These are phyloP conservation scores for Aspergillus nidulans DNA, from an alignment of 495 filamentous ascomycete genomes.

Conservation along the genomic window DNA sequence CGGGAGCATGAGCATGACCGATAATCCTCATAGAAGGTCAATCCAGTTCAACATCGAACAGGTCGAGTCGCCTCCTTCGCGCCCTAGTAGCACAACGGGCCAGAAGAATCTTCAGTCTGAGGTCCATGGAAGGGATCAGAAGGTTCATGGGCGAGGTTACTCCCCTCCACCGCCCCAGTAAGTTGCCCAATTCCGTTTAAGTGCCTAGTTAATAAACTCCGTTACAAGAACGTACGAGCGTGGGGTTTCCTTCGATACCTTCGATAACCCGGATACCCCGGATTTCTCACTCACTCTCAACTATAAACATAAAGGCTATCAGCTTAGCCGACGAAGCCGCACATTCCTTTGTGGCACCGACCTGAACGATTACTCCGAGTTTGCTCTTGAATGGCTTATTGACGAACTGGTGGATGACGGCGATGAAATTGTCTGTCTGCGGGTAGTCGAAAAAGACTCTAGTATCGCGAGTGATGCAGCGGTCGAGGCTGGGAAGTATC, in stretches of 20 bases:
- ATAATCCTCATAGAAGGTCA: slow-evolving; percentile 33
- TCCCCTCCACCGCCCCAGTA: slow-evolving; percentile 42
- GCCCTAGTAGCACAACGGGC: slow-evolving; percentile 26
- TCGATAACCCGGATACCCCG: slow-evolving; percentile 76
- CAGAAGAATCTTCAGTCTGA: slow-evolving; percentile 26
- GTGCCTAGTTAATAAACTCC: not conserved
- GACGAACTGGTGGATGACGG: slow-evolving; percentile 95
- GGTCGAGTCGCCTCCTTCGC: slow-evolving; percentile 26
- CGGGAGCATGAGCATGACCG: slow-evolving; percentile 20
- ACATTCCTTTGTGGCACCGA: slow-evolving; percentile 94
- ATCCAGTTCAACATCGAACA: slow-evolving; percentile 40
- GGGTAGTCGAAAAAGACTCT: slow-evolving; percentile 82
- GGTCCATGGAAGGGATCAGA: slow-evolving; percentile 24
- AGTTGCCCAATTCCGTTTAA: slow-evolving; percentile 1
- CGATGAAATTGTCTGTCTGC: slow-evolving; percentile 90
- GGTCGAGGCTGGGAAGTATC: slow-evolving; percentile 70
- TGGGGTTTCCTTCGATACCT: slow-evolving; percentile 88
- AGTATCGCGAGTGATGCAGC: slow-evolving; percentile 63
- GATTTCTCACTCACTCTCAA: slow-evolving; percentile 82
- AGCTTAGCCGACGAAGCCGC: slow-evolving; percentile 73
- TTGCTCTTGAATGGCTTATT: slow-evolving; percentile 89
- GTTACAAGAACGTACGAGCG: slow-evolving; percentile 41
- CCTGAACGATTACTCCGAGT: slow-evolving; percentile 92
- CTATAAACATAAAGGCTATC: slow-evolving; percentile 85
- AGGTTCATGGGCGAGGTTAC: slow-evolving; percentile 21